Percentiles rank a stretch among this genome's conserved stretches.
These are phyloP conservation scores for Serendipita vermifera DNA, from an alignment of 768 basidiomycete genomes.

Conservation along the genomic window DNA sequence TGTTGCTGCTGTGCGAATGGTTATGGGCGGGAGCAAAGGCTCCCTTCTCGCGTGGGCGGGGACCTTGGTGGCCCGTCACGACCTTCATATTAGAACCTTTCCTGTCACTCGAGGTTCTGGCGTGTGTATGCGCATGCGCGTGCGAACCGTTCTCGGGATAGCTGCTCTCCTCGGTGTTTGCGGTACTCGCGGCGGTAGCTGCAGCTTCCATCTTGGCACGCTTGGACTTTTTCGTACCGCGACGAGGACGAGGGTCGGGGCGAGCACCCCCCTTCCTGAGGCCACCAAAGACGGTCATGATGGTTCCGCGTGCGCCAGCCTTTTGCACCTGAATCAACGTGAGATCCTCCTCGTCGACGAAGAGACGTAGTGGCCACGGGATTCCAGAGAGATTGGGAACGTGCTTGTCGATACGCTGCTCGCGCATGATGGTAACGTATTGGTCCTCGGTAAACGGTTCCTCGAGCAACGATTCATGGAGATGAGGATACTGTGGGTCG, in stretches of 20 bases:
- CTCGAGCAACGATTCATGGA: neutral
- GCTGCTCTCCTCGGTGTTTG: no score
- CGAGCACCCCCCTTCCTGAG: neutral
- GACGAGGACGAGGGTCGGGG: conserved; percentile 6
- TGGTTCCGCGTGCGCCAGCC: conserved; percentile 7
- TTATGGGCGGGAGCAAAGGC: neutral
- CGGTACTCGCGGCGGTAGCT: no score
- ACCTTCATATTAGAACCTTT: no score
- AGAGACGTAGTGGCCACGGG: conserved; percentile 5
- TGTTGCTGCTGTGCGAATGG: neutral
- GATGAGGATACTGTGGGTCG: neutral
- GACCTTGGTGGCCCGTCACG: neutral
- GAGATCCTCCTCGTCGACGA: conserved; percentile 6
- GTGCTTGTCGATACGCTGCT: conserved; percentile 8
- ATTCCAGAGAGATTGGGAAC: conserved; percentile 7
- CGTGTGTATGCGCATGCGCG: no score
- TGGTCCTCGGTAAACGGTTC: neutral
- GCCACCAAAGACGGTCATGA: conserved; percentile 8
- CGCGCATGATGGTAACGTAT: conserved; percentile 4
- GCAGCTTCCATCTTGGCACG: neutral
- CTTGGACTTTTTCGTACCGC: conserved; percentile 7
- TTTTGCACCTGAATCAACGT: neutral
- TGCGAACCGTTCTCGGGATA: no score
- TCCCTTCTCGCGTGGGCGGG: neutral
- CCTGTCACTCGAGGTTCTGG: no score